Evolutionary conservation across 1,284 basidiomycete genomes (phyloP).

Genomic region (Ustilago shanxiensis): DNA sequence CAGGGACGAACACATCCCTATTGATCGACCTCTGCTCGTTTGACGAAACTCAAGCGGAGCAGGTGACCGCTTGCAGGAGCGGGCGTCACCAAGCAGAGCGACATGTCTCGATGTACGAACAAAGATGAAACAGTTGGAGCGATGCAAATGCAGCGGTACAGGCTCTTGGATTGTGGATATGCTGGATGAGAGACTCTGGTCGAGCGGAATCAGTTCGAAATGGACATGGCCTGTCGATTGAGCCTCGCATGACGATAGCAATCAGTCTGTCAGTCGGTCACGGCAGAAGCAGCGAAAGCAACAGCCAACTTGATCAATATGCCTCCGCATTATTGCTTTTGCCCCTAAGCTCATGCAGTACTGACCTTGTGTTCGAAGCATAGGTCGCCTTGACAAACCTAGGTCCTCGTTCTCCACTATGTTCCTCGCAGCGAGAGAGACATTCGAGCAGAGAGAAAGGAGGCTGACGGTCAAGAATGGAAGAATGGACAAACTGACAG

Average conservation of each 20-base stretch:
- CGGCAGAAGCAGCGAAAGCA: not conserved
- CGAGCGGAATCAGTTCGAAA: not conserved
- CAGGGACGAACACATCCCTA: not conserved
- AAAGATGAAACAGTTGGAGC: not conserved
- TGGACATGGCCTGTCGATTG: constrained; percentile 13
- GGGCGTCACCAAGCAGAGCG: constrained; percentile 34
- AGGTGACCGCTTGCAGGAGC: constrained; percentile 8
- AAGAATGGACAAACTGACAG: not conserved
- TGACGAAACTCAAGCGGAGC: not conserved
- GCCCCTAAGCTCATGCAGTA: not conserved
- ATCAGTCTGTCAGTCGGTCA: too few species aligned
- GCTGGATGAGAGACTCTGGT: too few species aligned
- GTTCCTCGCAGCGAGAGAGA: too few species aligned
- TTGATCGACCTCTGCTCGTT: constrained; percentile 4
- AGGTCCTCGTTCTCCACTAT: too few species aligned
- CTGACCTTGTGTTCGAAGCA: not conserved
- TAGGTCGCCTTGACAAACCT: too few species aligned
- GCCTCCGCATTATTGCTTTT: constrained; percentile 1
- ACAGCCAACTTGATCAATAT: not conserved
- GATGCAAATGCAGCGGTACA: constrained; percentile 15
- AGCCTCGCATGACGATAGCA: not conserved
- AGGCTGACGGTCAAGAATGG: too few species aligned
- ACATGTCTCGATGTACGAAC: constrained; percentile 16
- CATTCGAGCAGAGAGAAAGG: too few species aligned
- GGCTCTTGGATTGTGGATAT: constrained; percentile 4